These are phyloP conservation scores for Usnea hakonensis DNA, from an alignment of 495 filamentous ascomycete species.

Conservation along the genomic window DNA sequence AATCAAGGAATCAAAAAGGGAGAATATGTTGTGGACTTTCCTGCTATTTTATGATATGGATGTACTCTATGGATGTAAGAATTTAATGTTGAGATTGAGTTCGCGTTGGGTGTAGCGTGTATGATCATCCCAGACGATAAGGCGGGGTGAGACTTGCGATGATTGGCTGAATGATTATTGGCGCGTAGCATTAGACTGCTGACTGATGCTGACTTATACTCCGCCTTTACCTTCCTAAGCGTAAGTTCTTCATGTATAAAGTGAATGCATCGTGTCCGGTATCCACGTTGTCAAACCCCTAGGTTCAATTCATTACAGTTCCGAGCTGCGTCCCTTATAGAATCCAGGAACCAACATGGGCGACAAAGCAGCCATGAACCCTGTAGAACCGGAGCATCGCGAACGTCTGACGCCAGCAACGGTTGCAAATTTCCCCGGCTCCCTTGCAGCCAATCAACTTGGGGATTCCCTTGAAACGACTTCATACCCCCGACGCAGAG, in stretches of 20 bases:
- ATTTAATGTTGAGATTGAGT: too few species aligned
- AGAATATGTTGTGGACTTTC: too few species aligned
- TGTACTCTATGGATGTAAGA: too few species aligned
- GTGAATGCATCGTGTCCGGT: too few species aligned
- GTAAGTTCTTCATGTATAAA: too few species aligned
- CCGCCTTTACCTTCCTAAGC: too few species aligned
- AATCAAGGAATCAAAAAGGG: too few species aligned
- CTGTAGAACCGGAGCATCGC: neutral
- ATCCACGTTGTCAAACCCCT: too few species aligned
- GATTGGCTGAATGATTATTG: neutral
- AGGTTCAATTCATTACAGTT: too few species aligned
- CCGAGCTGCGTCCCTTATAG: neutral
- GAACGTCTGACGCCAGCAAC: neutral
- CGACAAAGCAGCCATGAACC: neutral
- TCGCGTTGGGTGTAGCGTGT: too few species aligned
- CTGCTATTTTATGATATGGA: too few species aligned
- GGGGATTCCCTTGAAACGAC: neutral
- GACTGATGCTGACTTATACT: conserved; percentile 1
- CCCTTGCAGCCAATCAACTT: conserved; percentile 9
- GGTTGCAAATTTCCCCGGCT: conserved; percentile 8
- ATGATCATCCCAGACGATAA: too few species aligned
- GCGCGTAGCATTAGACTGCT: neutral
- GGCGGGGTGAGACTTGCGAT: neutral
- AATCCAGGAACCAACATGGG: neutral
- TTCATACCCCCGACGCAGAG: neutral